Percentiles rank a stretch among this genome's conserved stretches.
Evolutionary conservation across 2,329 filamentous ascomycete genomes (phyloP).

Genomic region (Fonsecaea nubica): DNA sequence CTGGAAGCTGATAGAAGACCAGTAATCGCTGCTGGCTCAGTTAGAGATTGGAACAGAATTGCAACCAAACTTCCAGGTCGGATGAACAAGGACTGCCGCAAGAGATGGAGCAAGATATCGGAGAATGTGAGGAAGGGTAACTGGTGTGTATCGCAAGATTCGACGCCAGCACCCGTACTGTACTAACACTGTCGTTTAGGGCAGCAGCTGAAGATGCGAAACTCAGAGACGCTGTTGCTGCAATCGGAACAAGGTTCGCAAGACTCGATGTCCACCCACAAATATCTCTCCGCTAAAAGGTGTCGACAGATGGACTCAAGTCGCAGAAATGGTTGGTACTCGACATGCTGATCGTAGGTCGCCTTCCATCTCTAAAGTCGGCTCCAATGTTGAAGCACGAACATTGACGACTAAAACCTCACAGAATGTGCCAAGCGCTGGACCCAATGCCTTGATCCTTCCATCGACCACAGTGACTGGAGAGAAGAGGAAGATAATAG

Average conservation of each 20-base stretch:
- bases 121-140: conserved; percentile 51
- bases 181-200: conserved; percentile 8
- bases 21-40: conserved; percentile 33
- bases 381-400: not conserved
- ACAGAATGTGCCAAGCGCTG: conserved; percentile 57
- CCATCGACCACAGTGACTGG: conserved; percentile 51
- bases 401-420: not conserved
- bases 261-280: not conserved
- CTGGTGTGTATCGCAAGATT: conserved; percentile 46
- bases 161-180: not conserved
- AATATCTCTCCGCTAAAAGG: not conserved
- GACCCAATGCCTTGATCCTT: conserved; percentile 54
- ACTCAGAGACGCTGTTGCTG: conserved; percentile 39
- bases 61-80: conserved; percentile 48
- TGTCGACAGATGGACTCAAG: conserved; percentile 49
- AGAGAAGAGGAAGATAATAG: conserved; percentile 45
- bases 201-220: conserved; percentile 2
- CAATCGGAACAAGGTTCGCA: conserved; percentile 6
- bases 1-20: conserved; percentile 2
- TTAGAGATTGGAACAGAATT: conserved; percentile 48
- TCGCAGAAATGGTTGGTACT: conserved; percentile 49
- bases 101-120: conserved; percentile 52
- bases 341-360: conserved; percentile 51
- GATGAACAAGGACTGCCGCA: conserved; percentile 55
- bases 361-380: not conserved